A percentile compares a stretch with the other conserved stretches of the same genome.
Conservation (phyloP, 2,329 filamentous ascomycete genomes). For the Pyrenophora seminiperda region DNA sequence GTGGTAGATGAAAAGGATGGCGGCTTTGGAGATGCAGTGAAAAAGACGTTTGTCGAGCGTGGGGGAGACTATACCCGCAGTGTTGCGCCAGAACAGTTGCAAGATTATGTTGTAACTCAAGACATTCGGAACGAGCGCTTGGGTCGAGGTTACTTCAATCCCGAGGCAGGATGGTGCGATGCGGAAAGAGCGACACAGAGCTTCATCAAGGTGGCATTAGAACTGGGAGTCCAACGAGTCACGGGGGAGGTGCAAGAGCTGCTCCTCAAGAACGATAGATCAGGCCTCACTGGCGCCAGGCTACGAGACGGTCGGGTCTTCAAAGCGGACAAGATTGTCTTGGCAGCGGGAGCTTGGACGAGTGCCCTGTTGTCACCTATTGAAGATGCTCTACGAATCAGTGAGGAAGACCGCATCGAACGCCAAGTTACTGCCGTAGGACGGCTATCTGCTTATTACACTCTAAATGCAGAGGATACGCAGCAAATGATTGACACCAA, state of each 20-base stretch:
- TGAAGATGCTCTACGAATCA: conserved; percentile 52
- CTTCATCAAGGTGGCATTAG: conserved; percentile 53
- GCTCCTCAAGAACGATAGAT: conserved; percentile 46
- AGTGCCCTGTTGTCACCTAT: conserved; percentile 58
- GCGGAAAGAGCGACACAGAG: conserved; percentile 54
- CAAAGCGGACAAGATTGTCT: conserved; percentile 59
- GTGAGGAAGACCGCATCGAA: conserved; percentile 55
- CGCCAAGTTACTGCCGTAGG: conserved; percentile 63
- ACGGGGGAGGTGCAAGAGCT: conserved; percentile 54
- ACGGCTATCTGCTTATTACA: conserved; percentile 63
- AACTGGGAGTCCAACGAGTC: conserved; percentile 54
- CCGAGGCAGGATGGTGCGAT: conserved; percentile 60
- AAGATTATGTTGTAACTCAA: conserved; percentile 48
- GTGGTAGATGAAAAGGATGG: conserved; percentile 57
- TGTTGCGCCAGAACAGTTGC: conserved; percentile 46
- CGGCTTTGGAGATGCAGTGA: conserved; percentile 58
- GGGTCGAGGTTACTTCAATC: conserved; percentile 56
- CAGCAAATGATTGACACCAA: conserved; percentile 51
- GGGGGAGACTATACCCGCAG: conserved; percentile 49
- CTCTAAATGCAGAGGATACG: conserved; percentile 56
- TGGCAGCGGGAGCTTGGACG: conserved; percentile 64
- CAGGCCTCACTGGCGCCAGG: conserved; percentile 52
- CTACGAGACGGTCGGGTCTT: conserved; percentile 55
- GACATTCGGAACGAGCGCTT: conserved; percentile 30
- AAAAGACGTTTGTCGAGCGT: conserved; percentile 58